A percentile compares a stretch with the other conserved stretches of the same genome.
These are phyloP conservation scores for Raffaelea ambrosiae DNA, from an alignment of 2,329 filamentous ascomycete species.

Conservation along the genomic window DNA sequence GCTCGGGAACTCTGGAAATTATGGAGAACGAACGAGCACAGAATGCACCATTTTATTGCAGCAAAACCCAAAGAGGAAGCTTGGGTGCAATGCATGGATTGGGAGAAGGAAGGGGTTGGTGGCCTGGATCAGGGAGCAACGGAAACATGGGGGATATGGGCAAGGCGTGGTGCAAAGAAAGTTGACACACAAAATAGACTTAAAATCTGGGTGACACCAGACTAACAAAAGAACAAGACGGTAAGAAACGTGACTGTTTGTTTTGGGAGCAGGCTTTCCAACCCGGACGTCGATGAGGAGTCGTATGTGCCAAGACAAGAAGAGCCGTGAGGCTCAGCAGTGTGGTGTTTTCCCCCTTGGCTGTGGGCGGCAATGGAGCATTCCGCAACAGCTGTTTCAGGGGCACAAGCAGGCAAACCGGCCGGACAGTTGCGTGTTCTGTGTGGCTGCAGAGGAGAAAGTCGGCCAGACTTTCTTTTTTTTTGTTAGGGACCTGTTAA, in stretches of 20 bases:
- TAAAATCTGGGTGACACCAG: too few relatives aligned
- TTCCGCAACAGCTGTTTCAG: too few relatives aligned
- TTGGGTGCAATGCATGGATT: neutral
- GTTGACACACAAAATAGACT: too few relatives aligned
- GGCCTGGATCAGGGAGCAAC: neutral
- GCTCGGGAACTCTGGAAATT: conserved; percentile 1
- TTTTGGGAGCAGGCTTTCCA: too few relatives aligned
- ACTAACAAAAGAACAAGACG: too few relatives aligned
- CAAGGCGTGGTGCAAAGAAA: neutral
- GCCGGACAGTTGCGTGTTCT: too few relatives aligned
- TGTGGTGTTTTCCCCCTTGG: neutral
- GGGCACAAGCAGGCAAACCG: too few relatives aligned
- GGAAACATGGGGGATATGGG: neutral
- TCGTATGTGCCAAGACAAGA: conserved; percentile 4
- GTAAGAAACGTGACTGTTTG: too few relatives aligned
- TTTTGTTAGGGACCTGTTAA: too few relatives aligned
- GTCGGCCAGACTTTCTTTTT: too few relatives aligned
- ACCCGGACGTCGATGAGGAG: conserved; percentile 5
- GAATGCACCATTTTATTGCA: neutral
- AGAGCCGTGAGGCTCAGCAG: neutral
- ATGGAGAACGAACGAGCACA: neutral
- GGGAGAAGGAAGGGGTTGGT: neutral
- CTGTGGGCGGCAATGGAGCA: neutral
- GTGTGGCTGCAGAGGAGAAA: too few relatives aligned
- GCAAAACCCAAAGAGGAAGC: neutral